A percentile compares a stretch with the other conserved stretches of the same genome.
Evolutionary conservation across 768 basidiomycete genomes (phyloP).

Genomic region (Hericium alpestre): DNA sequence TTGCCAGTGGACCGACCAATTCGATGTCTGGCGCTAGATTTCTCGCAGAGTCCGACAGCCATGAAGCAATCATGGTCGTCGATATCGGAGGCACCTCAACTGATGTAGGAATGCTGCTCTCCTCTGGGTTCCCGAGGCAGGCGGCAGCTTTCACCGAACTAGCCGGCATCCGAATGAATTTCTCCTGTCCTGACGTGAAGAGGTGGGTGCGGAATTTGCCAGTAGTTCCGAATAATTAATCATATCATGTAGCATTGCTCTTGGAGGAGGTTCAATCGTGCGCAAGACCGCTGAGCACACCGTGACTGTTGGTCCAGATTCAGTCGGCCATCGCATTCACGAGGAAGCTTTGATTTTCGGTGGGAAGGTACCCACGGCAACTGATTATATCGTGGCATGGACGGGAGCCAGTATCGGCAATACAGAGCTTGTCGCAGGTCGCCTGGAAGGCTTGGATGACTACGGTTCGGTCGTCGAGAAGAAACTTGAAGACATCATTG

Average conservation of each 20-base stretch:
- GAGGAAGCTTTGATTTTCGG: constrained; percentile 45
- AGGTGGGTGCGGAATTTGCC: constrained; percentile 10
- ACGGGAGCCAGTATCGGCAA: neutral
- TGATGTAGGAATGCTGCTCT: constrained; percentile 52
- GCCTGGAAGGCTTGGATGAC: neutral
- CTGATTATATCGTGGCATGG: neutral
- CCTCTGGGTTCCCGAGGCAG: constrained; percentile 51
- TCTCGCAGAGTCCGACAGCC: constrained; percentile 18
- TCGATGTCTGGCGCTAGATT: constrained; percentile 16
- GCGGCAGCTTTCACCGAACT: constrained; percentile 54
- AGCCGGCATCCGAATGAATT: constrained; percentile 50
- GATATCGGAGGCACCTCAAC: constrained; percentile 62
- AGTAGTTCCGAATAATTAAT: neutral
- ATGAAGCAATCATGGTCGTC: constrained; percentile 37
- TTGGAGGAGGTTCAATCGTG: neutral
- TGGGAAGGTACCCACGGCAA: constrained; percentile 37
- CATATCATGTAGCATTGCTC: neutral
- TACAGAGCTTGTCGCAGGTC: neutral
- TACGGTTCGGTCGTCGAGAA: constrained; percentile 24
- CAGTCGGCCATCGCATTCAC: constrained; percentile 46
- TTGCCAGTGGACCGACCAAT: constrained; percentile 17
- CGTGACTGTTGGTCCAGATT: constrained; percentile 54
- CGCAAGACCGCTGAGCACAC: constrained; percentile 17
- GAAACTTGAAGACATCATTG: constrained; percentile 37
- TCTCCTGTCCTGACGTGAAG: constrained; percentile 47